A percentile compares a stretch with the other conserved stretches of the same genome.
Evolutionary conservation across 768 basidiomycete genomes (phyloP).

Genomic region (Tylopilus sp.): DNA sequence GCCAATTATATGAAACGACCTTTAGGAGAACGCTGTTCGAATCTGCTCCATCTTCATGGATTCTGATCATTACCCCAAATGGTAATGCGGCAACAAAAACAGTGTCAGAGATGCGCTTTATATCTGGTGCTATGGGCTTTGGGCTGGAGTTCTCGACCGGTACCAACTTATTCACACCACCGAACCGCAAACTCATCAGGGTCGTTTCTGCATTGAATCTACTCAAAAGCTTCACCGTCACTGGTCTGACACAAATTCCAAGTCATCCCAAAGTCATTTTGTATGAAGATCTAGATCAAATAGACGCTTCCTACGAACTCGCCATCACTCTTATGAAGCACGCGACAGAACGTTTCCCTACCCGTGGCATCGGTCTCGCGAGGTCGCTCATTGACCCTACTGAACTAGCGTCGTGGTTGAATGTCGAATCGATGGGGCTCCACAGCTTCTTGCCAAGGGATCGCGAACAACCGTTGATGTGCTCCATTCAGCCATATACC

Average conservation of each 20-base stretch:
- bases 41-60: constrained; percentile 45
- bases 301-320: constrained; percentile 81
- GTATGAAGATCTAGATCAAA: constrained; percentile 81
- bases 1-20: constrained; percentile 10
- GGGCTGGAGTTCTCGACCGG: constrained; percentile 32
- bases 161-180: constrained; percentile 32
- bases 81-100: constrained; percentile 54
- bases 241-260: constrained; percentile 22
- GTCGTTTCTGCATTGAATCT: constrained; percentile 55
- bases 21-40: constrained; percentile 54
- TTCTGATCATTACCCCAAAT: constrained; percentile 61
- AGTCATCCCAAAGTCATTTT: constrained; percentile 61
- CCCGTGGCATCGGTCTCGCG: constrained; percentile 75
- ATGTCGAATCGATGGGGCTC: constrained; percentile 57
- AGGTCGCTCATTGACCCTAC: constrained; percentile 76
- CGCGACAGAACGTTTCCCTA: constrained; percentile 54
- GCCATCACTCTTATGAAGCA: constrained; percentile 69
- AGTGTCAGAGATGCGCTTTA: constrained; percentile 46
- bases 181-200: constrained; percentile 46
- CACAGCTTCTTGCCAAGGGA: constrained; percentile 81
- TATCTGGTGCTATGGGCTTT: constrained; percentile 39
- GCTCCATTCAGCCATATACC: constrained; percentile 72
- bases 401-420: constrained; percentile 82
- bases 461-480: constrained; percentile 73
- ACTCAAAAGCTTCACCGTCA: constrained; percentile 39